phyloP scores from a whole-genome alignment of 2,329 filamentous ascomycete genomes.

The Apiospora saccharicola region DNA sequence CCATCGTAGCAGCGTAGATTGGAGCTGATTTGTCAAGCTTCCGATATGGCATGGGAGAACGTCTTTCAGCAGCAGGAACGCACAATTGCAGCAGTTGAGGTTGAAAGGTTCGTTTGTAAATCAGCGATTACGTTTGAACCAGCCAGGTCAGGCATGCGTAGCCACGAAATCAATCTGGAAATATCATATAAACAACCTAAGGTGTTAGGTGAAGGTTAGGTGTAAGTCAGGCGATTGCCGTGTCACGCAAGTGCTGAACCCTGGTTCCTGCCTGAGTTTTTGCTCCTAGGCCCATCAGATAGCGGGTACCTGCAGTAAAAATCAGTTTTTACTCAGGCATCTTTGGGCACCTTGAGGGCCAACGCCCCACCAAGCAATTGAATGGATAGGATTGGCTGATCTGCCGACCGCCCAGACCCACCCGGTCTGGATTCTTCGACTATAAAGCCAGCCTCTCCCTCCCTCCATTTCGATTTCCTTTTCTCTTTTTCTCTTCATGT shows the following conservation, averaged over 20 bases:
- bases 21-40: not conserved
- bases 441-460: constrained; percentile 51
- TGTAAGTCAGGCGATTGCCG: not conserved
- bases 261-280: constrained; percentile 3
- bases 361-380: not conserved
- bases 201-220: not conserved
- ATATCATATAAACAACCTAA: not conserved
- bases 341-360: not conserved
- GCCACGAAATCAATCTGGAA: not conserved
- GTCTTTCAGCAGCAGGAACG: too few relatives aligned
- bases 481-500: constrained; percentile 61
- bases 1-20: too few relatives aligned
- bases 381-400: constrained; percentile 12
- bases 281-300: not conserved
- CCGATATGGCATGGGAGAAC: not conserved
- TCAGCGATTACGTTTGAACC: not conserved
- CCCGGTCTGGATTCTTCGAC: not conserved
- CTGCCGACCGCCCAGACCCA: not conserved
- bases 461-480: constrained; percentile 9
- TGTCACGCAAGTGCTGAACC: not conserved
- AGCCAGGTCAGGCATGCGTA: not conserved
- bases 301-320: constrained; percentile 14
- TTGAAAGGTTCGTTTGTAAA: not conserved
- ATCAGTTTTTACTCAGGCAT: not conserved
- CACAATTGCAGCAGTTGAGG: not conserved